phyloP scores from a whole-genome alignment of 306 rosid species.

The Begonia fuchsioides region DNA sequence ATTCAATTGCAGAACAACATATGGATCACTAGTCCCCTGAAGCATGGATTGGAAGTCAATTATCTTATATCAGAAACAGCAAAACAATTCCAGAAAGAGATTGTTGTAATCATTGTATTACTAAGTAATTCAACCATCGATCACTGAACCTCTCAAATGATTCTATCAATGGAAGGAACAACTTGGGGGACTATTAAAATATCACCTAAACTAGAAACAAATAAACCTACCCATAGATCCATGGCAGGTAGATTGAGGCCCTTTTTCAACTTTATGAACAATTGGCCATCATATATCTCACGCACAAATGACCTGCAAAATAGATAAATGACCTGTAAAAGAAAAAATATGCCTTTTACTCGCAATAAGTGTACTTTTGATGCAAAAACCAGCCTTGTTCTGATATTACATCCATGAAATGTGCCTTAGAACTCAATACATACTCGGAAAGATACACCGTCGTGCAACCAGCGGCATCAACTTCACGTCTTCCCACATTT shows the following conservation, averaged over 20 bases:
- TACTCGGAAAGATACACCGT: conserved; percentile 77
- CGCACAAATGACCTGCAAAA: conserved; percentile 64
- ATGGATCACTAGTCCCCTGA: conserved; percentile 96
- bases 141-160: too few relatives aligned
- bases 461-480: conserved; percentile 73
- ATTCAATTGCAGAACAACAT: conserved; percentile 66
- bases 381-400: too few relatives aligned
- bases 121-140: too few relatives aligned
- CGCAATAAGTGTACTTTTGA: too few relatives aligned
- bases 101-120: too few relatives aligned
- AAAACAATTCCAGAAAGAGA: too few relatives aligned
- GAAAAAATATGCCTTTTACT: neutral
- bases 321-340: conserved; percentile 55
- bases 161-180: neutral
- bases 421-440: conserved; percentile 12
- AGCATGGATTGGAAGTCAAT: neutral
- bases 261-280: conserved; percentile 62
- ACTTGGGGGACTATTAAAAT: conserved; percentile 5
- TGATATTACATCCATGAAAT: too few relatives aligned
- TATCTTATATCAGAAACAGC: too few relatives aligned
- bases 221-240: conserved; percentile 80
- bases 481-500: conserved; percentile 53
- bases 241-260: conserved; percentile 73
- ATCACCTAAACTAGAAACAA: conserved; percentile 4
- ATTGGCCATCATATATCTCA: conserved; percentile 75